Percentiles rank a stretch among this genome's conserved stretches.
Conservation (phyloP, 164 flowering plant species). For the Liquidambar formosana region DNA sequence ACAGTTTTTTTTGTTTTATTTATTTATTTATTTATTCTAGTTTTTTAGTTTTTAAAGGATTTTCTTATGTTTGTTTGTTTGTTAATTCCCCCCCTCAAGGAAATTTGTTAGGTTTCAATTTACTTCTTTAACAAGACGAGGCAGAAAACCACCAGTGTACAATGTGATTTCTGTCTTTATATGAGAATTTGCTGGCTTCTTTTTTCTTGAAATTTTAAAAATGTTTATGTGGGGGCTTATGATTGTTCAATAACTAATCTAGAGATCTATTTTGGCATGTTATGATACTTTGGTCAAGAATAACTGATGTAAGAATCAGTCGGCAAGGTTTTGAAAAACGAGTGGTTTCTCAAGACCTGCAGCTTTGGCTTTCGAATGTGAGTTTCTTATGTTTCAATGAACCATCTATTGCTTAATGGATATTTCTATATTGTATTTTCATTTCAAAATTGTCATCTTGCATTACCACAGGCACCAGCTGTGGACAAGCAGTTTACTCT, state of each 20-base stretch:
- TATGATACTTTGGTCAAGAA: slow-evolving; percentile 37
- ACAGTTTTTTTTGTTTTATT: too few relatives aligned
- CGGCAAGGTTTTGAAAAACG: slow-evolving; percentile 93
- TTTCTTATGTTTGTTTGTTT: too few relatives aligned
- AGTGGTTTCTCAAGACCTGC: slow-evolving; percentile 92
- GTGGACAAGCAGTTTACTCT: slow-evolving; percentile 54
- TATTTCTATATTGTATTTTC: background rate
- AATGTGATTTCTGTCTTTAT: background rate
- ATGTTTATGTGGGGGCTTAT: background rate
- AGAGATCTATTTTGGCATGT: background rate
- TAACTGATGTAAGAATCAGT: slow-evolving; percentile 63
- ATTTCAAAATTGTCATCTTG: background rate
- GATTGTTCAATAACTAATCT: background rate
- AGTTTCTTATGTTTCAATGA: slow-evolving; percentile 23
- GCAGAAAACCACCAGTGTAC: background rate
- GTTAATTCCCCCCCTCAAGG: too few relatives aligned
- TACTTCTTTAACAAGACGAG: background rate
- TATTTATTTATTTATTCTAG: too few relatives aligned
- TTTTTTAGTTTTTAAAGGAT: too few relatives aligned
- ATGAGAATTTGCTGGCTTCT: background rate
- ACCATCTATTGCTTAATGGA: background rate
- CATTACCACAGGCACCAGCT: slow-evolving; percentile 60
- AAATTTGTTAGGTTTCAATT: background rate
- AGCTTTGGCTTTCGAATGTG: slow-evolving; percentile 97
- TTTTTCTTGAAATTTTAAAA: background rate